Percentiles rank a stretch among this genome's conserved stretches.
These are phyloP conservation scores for Teunomyces aglyptinius DNA, from an alignment of 805 yeast species.

Conservation along the genomic window DNA sequence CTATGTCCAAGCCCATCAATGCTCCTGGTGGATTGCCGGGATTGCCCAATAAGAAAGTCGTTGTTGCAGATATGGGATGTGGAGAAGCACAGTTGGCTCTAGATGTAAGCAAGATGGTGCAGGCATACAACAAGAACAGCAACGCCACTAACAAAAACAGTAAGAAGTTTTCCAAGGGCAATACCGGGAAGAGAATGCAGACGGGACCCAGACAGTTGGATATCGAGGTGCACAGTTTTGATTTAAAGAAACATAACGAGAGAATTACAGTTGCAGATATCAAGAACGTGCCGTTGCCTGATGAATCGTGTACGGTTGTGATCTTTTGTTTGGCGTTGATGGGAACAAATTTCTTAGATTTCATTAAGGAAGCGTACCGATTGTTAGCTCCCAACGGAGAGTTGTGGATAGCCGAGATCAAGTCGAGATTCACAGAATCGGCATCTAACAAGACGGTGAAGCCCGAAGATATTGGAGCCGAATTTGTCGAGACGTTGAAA, in stretches of 20 bases:
- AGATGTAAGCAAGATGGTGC: conserved; percentile 55
- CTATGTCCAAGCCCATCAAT: conserved; percentile 62
- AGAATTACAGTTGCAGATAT: conserved; percentile 97
- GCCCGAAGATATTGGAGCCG: conserved; percentile 58
- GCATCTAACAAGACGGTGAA: conserved; percentile 18
- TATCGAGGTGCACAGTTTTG: conserved; percentile 81
- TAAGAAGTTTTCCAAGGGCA: conserved; percentile 7
- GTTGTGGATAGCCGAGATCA: conserved; percentile 96
- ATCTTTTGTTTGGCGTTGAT: conserved; percentile 90
- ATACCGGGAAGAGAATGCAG: conserved; percentile 7
- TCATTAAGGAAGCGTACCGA: conserved; percentile 85
- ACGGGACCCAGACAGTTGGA: conserved; percentile 38
- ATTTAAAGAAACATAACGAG: conserved; percentile 82
- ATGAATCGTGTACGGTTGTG: conserved; percentile 80
- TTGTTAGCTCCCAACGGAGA: conserved; percentile 88
- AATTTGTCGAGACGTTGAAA: conserved; percentile 77
- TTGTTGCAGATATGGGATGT: conserved; percentile 98
- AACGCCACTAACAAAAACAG: conserved; percentile 17
- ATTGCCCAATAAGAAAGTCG: conserved; percentile 56
- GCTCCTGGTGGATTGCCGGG: conserved; percentile 98
- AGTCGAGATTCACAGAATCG: conserved; percentile 78
- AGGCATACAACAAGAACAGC: conserved; percentile 26
- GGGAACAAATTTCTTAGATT: conserved; percentile 97
- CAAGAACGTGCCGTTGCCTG: conserved; percentile 79
- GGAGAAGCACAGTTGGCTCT: conserved; percentile 91